Evolutionary conservation across 1,284 basidiomycete species (phyloP), one percentile per base, ranked within the genome.

Genomic region (Tilletia setariae): DNA sequence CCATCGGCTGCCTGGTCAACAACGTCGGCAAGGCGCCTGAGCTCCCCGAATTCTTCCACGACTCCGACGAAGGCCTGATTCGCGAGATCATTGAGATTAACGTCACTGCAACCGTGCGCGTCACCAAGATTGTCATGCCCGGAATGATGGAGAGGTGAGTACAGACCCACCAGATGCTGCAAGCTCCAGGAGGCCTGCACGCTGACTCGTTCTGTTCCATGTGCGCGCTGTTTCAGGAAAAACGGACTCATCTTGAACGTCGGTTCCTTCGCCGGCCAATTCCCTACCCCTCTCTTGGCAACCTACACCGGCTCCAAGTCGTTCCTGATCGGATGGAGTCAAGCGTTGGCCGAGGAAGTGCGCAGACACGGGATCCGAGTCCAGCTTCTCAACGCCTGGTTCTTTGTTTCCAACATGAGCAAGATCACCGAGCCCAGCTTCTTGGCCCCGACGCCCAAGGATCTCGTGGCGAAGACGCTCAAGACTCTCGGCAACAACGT

Each of bases 291-390:
- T 0, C 91, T 98, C 87, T 87, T 99, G 63, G 91, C 94, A 0
- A 91, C 93, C 8, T 99, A 98, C 84, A 90, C 92, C 3, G 94
- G 90, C 66, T 90, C 90, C 65, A 99, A 99, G 83, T 90, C 90
- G 0, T 98, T 96, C 87, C 85, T 98, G 47, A 85, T 89, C 25
- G 91, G 90, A 0, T 98, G 93, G 86, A 89, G 90, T 13, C 90
- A 89, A 76, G 92, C 94, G 0, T 87, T 99, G 46, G 91, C 89
- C 1, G 89, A 91, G 75, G 96, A 99, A 82, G 88, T 96, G 70
- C 86, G 89, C 72, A 77, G 78, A 21, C 77, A 83, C 65, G 90
- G 91, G 61, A 88, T 98, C 71, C 84, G 87, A 51, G 93, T 98
- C 61, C 88, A 92, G 83, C 88, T 94, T 77, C 85, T 96, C 71